Conservation (phyloP, 225 moss, liverwort and hornwort species). For the Pseudisothecium myosuroides region DNA sequence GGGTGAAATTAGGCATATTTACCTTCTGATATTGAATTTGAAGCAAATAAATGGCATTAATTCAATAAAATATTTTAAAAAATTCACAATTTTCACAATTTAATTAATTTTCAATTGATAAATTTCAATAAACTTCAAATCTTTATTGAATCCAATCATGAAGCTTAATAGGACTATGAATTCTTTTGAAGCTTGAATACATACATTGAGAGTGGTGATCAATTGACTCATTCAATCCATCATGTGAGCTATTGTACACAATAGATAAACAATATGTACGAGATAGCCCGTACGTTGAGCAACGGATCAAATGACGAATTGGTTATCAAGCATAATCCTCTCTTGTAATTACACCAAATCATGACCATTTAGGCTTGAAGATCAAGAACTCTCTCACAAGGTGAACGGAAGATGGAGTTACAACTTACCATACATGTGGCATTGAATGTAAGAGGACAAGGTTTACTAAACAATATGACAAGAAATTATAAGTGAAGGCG, state of each 20-base stretch:
- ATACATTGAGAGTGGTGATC: too few species aligned
- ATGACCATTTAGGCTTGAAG: background rate
- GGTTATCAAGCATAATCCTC: fast-evolving
- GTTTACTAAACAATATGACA: background rate
- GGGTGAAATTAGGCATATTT: background rate
- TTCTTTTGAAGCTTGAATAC: background rate
- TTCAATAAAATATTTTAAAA: background rate
- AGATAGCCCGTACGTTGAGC: too few species aligned
- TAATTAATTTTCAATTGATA: background rate
- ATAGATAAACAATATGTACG: too few species aligned
- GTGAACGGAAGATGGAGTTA: background rate
- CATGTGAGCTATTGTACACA: background rate
- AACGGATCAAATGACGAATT: fast-evolving
- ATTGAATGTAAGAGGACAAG: background rate
- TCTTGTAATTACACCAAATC: background rate
- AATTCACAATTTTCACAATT: background rate
- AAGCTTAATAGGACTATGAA: too few species aligned
- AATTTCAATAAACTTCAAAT: background rate
- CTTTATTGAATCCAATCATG: fast-evolving
- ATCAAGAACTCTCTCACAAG: background rate
- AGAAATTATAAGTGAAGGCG: fast-evolving
- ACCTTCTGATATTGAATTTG: background rate
- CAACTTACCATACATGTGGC: background rate
- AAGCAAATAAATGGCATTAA: background rate
- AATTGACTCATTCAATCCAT: too few species aligned